Base-by-base conservation (phyloP, 352 stramenopile species). In the Phytophthora kernoviae region DNA sequence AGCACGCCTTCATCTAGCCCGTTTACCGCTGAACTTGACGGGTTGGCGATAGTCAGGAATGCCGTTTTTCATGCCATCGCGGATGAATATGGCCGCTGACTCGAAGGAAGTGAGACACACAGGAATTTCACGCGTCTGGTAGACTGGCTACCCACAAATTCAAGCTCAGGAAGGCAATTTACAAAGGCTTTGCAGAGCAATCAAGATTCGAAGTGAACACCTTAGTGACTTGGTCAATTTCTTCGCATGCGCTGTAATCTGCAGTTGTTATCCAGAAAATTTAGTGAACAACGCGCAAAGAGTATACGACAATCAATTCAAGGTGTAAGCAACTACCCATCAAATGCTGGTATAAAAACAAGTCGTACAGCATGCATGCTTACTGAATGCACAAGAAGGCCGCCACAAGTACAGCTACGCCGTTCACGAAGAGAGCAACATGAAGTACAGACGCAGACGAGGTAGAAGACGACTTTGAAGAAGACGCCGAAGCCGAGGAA, bases 381-480 rank as follows among this genome's bases (percentile, higher is more conserved):
- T 74, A 74, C 54, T 68, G 61, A 33, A 70, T 68, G 55, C 60
- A 70, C 51, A 74, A 34, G 46, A 64, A 68, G 42, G 15, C 27
- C 21, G 61, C 41, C 44, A 70, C 60, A 12, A 70, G 24, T 32
- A 63, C 43, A 50, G 65, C 55, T 2, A 60, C 36, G 7, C 34
- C 61, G 44, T 74, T 64, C 44, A 70, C 43, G 22, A 68, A 64
- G 32, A 63, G 46, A 21, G 55, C 49, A 45, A 58, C 24, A 0
- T 47, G 55, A 36, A 61, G 41, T 12, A 60, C 44, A 54, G 44
- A 58, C 22, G 54, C 43, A 66, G 55, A 21, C 18, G 65, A 70
- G 5, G 58, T 62, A 18, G 58, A 58, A 22, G 47, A 52, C 20
- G 64, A 65, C 14, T 58, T 41, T 22, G 59, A 49, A 30, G 64